These are phyloP conservation scores for Seminavis robusta DNA, from an alignment of 108 stramenopile species.

Conservation along the genomic window DNA sequence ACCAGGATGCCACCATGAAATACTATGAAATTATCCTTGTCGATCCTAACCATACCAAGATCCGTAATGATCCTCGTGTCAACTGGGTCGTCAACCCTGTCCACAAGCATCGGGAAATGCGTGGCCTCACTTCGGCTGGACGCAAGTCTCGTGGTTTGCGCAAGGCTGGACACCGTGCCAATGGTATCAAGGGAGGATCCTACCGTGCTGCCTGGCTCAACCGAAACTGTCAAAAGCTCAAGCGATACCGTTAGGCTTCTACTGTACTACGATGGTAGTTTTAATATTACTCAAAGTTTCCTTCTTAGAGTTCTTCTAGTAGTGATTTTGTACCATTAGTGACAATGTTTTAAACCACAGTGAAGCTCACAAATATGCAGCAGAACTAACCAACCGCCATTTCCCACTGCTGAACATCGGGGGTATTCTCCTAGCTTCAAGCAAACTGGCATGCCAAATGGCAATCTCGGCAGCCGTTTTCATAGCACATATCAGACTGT, in stretches of 20 bases:
- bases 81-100: conserved; percentile 99
- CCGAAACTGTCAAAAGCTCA: conserved; percentile 94
- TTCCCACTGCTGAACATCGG: too few relatives aligned
- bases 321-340: too few relatives aligned
- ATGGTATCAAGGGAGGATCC: conserved; percentile 96
- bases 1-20: conserved; percentile 99
- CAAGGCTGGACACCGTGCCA: conserved; percentile 99
- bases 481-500: too few relatives aligned
- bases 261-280: neutral
- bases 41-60: conserved; percentile 94
- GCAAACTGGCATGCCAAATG: too few relatives aligned
- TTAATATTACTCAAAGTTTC: neutral
- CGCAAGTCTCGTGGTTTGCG: conserved; percentile 96
- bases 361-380: too few relatives aligned
- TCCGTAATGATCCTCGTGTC: conserved; percentile 99
- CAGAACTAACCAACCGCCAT: too few relatives aligned
- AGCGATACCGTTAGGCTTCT: conserved; percentile 91
- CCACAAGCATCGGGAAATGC: conserved; percentile 99
- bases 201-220: conserved; percentile 93
- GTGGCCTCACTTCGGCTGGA: conserved; percentile 99
- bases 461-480: too few relatives aligned
- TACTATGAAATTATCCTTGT: conserved; percentile 99
- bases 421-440: too few relatives aligned
- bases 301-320: too few relatives aligned
- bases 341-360: too few relatives aligned